These are phyloP conservation scores for Dorcoceras hygrometricum DNA, from an alignment of 257 asterid genomes.

Conservation along the genomic window DNA sequence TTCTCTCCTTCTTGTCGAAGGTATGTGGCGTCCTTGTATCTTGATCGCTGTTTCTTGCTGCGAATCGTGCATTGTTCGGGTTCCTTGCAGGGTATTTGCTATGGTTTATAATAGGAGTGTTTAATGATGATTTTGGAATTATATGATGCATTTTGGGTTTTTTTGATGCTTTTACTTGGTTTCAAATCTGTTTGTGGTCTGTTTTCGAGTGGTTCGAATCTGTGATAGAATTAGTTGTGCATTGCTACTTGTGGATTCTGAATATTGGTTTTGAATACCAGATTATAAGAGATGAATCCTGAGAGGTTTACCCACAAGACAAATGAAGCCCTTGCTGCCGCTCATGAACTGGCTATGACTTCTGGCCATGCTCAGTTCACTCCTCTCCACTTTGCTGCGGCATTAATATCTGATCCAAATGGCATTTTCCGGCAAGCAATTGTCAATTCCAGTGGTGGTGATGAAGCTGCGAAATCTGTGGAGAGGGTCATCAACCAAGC, in stretches of 20 bases:
- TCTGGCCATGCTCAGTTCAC: slow-evolving; percentile 71
- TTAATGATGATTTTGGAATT: no score
- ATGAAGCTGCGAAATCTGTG: slow-evolving; percentile 45
- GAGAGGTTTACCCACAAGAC: slow-evolving; percentile 76
- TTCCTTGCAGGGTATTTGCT: no score
- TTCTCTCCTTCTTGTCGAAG: not conserved
- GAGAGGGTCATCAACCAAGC: slow-evolving; percentile 54
- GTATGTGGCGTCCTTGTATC: not conserved
- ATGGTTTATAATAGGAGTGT: no score
- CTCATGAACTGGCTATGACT: slow-evolving; percentile 59
- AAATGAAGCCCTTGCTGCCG: slow-evolving; percentile 56
- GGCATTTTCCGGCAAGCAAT: slow-evolving; percentile 67
- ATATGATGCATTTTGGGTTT: not conserved
- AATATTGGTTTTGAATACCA: not conserved
- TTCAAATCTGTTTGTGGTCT: no score
- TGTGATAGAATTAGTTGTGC: no score
- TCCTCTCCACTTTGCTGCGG: slow-evolving; percentile 57
- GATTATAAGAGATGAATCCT: slow-evolving; percentile 47
- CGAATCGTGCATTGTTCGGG: not conserved
- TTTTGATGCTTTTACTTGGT: not conserved
- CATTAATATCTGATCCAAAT: slow-evolving; percentile 41
- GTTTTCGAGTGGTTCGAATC: no score
- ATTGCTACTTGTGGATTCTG: no score
- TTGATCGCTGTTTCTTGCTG: not conserved
- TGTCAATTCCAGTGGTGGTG: slow-evolving; percentile 46